Evolutionary conservation across 257 asterid species (phyloP).

Genomic region (Cinchona pubescens): DNA sequence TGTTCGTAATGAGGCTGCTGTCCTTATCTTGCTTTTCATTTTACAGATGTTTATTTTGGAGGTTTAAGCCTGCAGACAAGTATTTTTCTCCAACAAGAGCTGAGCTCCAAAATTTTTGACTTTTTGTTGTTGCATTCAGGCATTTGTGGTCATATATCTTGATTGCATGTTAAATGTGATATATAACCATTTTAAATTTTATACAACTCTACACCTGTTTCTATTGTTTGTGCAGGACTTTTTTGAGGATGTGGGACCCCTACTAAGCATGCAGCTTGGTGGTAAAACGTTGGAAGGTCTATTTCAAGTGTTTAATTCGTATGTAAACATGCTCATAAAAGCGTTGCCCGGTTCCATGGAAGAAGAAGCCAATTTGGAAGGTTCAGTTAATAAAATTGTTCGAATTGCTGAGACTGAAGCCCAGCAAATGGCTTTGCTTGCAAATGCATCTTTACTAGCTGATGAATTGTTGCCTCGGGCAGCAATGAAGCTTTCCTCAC

Average conservation of each 20-base stretch:
- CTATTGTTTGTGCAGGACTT: constrained; percentile 63
- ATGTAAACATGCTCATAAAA: constrained; percentile 78
- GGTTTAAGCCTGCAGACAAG: not conserved
- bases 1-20: not conserved
- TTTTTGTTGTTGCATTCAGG: not conserved
- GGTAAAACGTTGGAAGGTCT: constrained; percentile 87
- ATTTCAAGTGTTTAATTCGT: constrained; percentile 86
- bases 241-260: constrained; percentile 94
- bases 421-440: constrained; percentile 95
- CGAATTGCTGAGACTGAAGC: constrained; percentile 95
- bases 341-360: constrained; percentile 96
- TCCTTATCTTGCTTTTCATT: not conserved
- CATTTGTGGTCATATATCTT: not conserved
- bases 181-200: not conserved
- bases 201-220: constrained; percentile 11
- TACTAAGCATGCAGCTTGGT: constrained; percentile 90
- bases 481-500: constrained; percentile 79
- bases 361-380: constrained; percentile 76
- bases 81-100: not conserved
- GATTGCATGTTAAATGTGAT: not conserved
- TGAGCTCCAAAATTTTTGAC: not conserved
- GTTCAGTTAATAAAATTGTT: constrained; percentile 76
- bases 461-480: constrained; percentile 98
- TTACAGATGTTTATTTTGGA: not conserved
- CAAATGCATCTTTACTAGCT: constrained; percentile 90